A percentile compares a stretch with the other conserved stretches of the same genome.
Conservation (phyloP, 1,139 yeast species). For the Yamadazyma siamensis region DNA sequence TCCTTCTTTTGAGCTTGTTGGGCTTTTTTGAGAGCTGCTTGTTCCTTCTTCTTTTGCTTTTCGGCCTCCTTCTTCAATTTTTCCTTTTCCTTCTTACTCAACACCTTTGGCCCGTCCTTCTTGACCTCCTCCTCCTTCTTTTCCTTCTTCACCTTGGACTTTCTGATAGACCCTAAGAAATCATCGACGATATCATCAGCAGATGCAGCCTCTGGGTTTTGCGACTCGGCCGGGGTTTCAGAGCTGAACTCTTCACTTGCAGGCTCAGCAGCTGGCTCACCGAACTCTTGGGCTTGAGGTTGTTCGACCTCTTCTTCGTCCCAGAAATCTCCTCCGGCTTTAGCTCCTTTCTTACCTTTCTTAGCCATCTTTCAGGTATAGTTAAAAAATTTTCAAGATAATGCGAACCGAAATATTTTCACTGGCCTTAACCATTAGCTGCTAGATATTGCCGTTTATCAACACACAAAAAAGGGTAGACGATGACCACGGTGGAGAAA, state of each 20-base stretch:
- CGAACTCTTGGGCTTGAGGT: constrained; percentile 6
- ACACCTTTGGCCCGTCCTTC: constrained; percentile 58
- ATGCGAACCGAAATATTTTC: constrained; percentile 1
- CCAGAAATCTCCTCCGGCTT: constrained; percentile 70
- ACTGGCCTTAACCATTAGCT: constrained; percentile 1
- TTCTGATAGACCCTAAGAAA: constrained; percentile 78
- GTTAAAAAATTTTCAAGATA: constrained; percentile 5
- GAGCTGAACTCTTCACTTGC: constrained; percentile 7
- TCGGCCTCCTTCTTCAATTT: constrained; percentile 96
- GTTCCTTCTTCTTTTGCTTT: constrained; percentile 89
- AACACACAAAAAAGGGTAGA: too few species aligned
- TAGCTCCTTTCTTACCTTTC: constrained; percentile 51
- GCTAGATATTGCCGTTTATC: too few species aligned
- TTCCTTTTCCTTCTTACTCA: constrained; percentile 96
- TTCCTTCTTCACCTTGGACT: constrained; percentile 74
- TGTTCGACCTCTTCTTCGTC: constrained; percentile 70
- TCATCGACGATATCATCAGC: constrained; percentile 56
- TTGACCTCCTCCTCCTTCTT: constrained; percentile 48
- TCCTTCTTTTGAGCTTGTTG: constrained; percentile 59
- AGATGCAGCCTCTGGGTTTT: constrained; percentile 28
- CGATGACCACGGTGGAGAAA: constrained; percentile 82
- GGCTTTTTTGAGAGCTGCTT: constrained; percentile 78
- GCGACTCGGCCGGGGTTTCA: constrained; percentile 12
- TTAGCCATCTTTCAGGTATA: constrained; percentile 31
- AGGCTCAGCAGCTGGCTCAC: constrained; percentile 27